Evolutionary conservation across 1,284 basidiomycete genomes (phyloP).

Genomic region (Fomitiporia mediterranea): DNA sequence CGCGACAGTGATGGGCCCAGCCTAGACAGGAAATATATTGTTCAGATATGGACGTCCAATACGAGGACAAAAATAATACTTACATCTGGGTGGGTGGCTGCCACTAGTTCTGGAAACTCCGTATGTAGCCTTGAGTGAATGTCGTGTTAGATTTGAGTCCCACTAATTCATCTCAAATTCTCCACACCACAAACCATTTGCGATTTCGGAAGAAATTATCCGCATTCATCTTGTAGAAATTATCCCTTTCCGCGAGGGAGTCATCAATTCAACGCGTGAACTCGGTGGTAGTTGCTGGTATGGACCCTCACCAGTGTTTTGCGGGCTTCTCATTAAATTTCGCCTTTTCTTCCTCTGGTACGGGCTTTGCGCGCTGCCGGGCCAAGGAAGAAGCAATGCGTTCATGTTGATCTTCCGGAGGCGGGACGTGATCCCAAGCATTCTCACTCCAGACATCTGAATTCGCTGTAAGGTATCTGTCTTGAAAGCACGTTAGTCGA

Average conservation of each 20-base stretch:
- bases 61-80: not conserved
- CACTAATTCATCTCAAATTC: not conserved
- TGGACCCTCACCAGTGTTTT: conserved; percentile 59
- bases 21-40: conserved; percentile 39
- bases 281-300: not conserved
- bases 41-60: not conserved
- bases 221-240: conserved; percentile 83
- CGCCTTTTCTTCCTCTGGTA: conserved; percentile 58
- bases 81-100: conserved; percentile 65
- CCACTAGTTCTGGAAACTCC: conserved; percentile 84
- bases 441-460: conserved; percentile 71
- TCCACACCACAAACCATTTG: conserved; percentile 59
- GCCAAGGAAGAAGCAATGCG: conserved; percentile 64
- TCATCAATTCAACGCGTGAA: not conserved
- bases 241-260: conserved; percentile 57
- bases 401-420: conserved; percentile 73
- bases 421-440: conserved; percentile 87
- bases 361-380: conserved; percentile 64
- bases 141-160: too few relatives aligned
- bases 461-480: conserved; percentile 59
- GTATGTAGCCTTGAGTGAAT: conserved; percentile 74
- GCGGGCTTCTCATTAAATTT: conserved; percentile 75
- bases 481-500: conserved; percentile 4
- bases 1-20: conserved; percentile 69
- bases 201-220: conserved; percentile 89